phyloP scores from a whole-genome alignment of 2,329 filamentous ascomycete species.

The Neospermospora avenae region DNA sequence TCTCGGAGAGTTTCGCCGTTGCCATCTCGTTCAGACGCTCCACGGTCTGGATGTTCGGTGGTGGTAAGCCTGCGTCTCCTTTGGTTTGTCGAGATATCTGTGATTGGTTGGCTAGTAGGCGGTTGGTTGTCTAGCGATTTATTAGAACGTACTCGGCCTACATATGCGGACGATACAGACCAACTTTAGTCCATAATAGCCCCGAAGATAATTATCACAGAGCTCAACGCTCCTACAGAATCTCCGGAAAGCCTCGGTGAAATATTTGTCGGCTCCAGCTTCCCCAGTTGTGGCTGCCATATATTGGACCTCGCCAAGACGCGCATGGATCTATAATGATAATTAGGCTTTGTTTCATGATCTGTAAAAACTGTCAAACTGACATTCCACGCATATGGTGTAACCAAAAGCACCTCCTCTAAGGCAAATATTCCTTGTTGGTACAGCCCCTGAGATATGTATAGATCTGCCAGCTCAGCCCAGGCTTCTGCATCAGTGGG shows the following conservation, averaged over 20 bases:
- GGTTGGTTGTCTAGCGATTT: constrained; percentile 32
- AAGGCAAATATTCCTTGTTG: constrained; percentile 82
- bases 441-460: constrained; percentile 74
- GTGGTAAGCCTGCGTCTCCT: constrained; percentile 42
- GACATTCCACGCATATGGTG: constrained; percentile 95
- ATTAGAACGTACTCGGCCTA: constrained; percentile 18
- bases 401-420: constrained; percentile 84
- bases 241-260: constrained; percentile 74
- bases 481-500: constrained; percentile 92
- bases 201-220: constrained; percentile 87
- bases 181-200: constrained; percentile 87
- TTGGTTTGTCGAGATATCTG: constrained; percentile 47
- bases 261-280: constrained; percentile 44
- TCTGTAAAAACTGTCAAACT: constrained; percentile 35
- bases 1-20: constrained; percentile 72
- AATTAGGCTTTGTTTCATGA: constrained; percentile 29
- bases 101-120: constrained; percentile 43
- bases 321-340: constrained; percentile 69
- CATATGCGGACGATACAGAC: constrained; percentile 43
- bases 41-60: constrained; percentile 57
- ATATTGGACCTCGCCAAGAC: constrained; percentile 78
- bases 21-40: constrained; percentile 69
- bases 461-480: constrained; percentile 87
- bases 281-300: constrained; percentile 56
- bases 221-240: constrained; percentile 91